Evolutionary conservation across 2,329 filamentous ascomycete genomes (phyloP).

Genomic region (Verticillium zaregamsianum): DNA sequence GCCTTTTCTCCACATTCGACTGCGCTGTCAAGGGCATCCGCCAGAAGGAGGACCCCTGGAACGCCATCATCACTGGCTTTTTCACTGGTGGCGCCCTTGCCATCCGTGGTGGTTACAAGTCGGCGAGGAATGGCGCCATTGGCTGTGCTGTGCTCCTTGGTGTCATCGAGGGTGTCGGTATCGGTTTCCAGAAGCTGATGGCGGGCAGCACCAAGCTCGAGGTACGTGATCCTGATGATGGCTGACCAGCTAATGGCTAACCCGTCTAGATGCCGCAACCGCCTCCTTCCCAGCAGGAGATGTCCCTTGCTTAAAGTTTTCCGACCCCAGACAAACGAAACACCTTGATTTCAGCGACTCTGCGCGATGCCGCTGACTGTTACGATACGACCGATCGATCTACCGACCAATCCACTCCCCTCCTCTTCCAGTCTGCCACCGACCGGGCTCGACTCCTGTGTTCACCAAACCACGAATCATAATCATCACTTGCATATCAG

Average conservation of each 20-base stretch:
- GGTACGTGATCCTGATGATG: slow-evolving; percentile 36
- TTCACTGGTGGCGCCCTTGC: slow-evolving; percentile 92
- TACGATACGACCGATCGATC: not conserved
- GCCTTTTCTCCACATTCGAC: slow-evolving; percentile 92
- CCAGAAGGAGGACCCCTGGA: slow-evolving; percentile 97
- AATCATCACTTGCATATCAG: slow-evolving; percentile 5
- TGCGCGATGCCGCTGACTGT: not conserved
- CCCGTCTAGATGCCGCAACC: slow-evolving; percentile 21
- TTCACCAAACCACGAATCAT: slow-evolving; percentile 6
- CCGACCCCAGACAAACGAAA: not conserved
- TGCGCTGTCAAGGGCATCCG: slow-evolving; percentile 91
- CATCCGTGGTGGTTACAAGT: slow-evolving; percentile 85
- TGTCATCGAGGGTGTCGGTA: slow-evolving; percentile 96
- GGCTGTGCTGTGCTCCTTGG: slow-evolving; percentile 91
- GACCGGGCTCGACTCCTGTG: slow-evolving; percentile 2
- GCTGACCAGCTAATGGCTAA: slow-evolving; percentile 6
- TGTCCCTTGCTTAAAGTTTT: slow-evolving; percentile 22
- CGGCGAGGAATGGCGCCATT: slow-evolving; percentile 91
- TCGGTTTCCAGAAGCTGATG: slow-evolving; percentile 93
- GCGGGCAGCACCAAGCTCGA: slow-evolving; percentile 83
- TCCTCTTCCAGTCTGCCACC: slow-evolving; percentile 7
- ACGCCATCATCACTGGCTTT: slow-evolving; percentile 96
- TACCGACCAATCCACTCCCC: slow-evolving; percentile 5
- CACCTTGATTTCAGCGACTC: not conserved
- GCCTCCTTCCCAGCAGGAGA: slow-evolving; percentile 24